Base-by-base conservation (phyloP, 306 rosid genomes). In the Inga laurina region DNA sequence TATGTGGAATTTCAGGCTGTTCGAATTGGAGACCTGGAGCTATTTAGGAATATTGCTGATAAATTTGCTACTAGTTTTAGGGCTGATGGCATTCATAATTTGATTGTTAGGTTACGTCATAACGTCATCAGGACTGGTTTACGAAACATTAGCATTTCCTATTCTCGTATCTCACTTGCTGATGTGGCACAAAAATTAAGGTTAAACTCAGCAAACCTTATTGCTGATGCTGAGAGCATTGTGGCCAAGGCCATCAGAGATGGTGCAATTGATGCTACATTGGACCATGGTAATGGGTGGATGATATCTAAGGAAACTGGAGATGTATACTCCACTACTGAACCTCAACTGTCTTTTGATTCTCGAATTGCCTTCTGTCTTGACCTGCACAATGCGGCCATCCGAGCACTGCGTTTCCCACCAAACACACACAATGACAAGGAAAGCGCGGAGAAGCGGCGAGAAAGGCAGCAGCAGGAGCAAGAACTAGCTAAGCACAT, bases 221-320 rank as follows among this genome's bases (percentile, higher is more conserved):
- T 90, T 84, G 98, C 97, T 0, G 92, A 91, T 87, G 94, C 92
- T 39, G 92, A 86, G 97, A 96, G 99, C 89, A 96, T 96, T 71
- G 97, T 96, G 49, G 66, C 99, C 67, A 96, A 96, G 97, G 99
- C 99, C 46, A 96, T 95, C 76, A 91, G 97, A 27, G 99, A 95
- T 81, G 94, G 97, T 24, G 90, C 93, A 74, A 90, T 90, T 84
- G 93, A 90, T 87, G 93, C 93, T 66, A 90, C 91, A 39, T 81
- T 96, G 82, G 98, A 96, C 72, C 98, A 93, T 80, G 81, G 86
- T 54, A 91, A 90, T 76, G 94, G 97, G 44, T 93, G 93, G 91
- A 95, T 93, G 97, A 98, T 93, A 44, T 95, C 98, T 3, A 93
- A 93, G 89, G 98, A 95, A 86, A 95, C 94, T 30, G 98, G 98